phyloP scores from a whole-genome alignment of 768 basidiomycete genomes.

The Gelatoporia subvermispora region DNA sequence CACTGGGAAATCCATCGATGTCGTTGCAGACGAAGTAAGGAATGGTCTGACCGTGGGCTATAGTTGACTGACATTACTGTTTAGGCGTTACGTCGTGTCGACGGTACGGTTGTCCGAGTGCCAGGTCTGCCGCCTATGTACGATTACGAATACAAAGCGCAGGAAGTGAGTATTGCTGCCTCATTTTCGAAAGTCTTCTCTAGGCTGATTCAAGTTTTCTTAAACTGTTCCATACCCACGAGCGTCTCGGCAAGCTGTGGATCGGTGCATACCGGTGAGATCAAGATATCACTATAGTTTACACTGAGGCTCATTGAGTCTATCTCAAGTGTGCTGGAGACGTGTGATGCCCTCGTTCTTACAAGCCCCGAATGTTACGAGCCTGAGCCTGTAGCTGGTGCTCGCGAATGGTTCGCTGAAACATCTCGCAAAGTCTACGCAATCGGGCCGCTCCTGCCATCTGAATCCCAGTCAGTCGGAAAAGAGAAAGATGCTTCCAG shows the following conservation, averaged over 20 bases:
- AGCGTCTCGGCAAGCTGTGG: too few species aligned
- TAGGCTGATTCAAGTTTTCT: too few species aligned
- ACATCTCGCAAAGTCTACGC: conserved; percentile 4
- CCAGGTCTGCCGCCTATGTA: conserved; percentile 21
- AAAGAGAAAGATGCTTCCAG: conserved; percentile 3
- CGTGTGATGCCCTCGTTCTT: conserved; percentile 8
- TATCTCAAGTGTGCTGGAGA: conserved; percentile 3
- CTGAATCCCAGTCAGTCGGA: conserved; percentile 1
- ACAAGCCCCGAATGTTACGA: conserved; percentile 10
- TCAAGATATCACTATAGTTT: too few species aligned
- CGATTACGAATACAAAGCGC: conserved; percentile 16
- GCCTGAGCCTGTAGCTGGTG: conserved; percentile 1
- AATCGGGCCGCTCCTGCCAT: not conserved
- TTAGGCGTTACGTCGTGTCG: not conserved
- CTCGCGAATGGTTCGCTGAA: conserved; percentile 3
- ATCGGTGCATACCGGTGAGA: too few species aligned
- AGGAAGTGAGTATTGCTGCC: conserved; percentile 9
- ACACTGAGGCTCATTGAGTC: too few species aligned
- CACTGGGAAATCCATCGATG: not conserved
- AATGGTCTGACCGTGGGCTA: not conserved
- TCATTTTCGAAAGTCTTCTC: too few species aligned
- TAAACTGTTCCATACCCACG: too few species aligned
- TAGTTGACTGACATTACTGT: too few species aligned
- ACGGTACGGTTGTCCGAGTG: conserved; percentile 6
- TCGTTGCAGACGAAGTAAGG: conserved; percentile 4